Evolutionary conservation across 345 rosid species (phyloP).

Genomic region (Clarkia xantiana): DNA sequence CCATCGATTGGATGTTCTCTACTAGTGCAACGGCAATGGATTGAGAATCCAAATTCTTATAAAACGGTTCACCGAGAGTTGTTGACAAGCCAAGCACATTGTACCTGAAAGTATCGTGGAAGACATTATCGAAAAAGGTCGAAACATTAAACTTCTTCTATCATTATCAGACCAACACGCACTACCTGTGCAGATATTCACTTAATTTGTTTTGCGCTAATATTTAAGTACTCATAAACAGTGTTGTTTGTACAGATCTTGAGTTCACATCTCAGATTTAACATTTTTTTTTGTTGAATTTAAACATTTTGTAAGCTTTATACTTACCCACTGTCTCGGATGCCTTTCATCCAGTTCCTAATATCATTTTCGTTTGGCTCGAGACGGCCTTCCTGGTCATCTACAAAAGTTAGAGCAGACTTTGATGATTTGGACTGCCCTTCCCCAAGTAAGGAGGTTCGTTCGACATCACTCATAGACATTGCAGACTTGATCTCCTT

Average conservation of each 20-base stretch:
- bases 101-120: conserved; percentile 34
- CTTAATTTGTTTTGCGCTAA: no score
- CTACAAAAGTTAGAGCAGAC: conserved; percentile 33
- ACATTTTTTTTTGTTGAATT: no score
- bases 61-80: conserved; percentile 72
- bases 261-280: no score
- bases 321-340: conserved; percentile 97
- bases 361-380: conserved; percentile 65
- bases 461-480: conserved; percentile 65
- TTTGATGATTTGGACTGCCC: conserved; percentile 51
- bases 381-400: conserved; percentile 55
- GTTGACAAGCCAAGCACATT: conserved; percentile 70
- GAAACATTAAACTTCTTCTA: no score
- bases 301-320: no score
- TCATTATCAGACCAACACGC: no score
- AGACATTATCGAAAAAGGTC: no score
- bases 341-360: conserved; percentile 90
- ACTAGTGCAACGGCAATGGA: conserved; percentile 46
- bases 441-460: conserved; percentile 60
- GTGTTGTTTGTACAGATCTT: no score
- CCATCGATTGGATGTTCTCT: conserved; percentile 85
- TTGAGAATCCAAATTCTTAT: conserved; percentile 42
- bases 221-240: no score
- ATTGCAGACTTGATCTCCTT: conserved; percentile 68
- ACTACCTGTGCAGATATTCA: no score